Percentiles rank a stretch among this genome's conserved stretches.
phyloP scores from a whole-genome alignment of 1,284 basidiomycete genomes.

The Microbotryum violaceum region DNA sequence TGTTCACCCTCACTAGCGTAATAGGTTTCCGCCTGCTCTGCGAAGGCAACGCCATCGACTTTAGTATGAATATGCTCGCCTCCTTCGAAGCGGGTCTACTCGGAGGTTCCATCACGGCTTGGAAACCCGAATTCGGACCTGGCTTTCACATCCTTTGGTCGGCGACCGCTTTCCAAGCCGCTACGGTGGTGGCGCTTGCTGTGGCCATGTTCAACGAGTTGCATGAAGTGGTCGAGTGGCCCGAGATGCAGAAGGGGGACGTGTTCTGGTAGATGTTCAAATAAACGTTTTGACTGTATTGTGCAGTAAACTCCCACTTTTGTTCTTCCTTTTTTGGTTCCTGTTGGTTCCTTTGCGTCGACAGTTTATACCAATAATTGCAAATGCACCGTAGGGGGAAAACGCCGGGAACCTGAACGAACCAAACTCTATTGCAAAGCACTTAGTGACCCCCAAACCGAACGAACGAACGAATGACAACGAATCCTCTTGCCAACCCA shows the following conservation, averaged over 20 bases:
- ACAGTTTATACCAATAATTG: too few relatives aligned
- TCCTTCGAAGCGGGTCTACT: neutral
- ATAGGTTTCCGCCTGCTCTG: conserved; percentile 19
- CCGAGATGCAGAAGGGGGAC: neutral
- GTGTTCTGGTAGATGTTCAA: neutral
- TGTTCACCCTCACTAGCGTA: conserved; percentile 19
- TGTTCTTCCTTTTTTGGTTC: neutral
- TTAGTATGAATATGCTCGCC: neutral
- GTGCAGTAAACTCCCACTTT: neutral
- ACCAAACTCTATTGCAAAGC: neutral
- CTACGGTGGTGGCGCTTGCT: conserved; percentile 13
- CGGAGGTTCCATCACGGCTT: neutral
- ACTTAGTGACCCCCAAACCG: neutral
- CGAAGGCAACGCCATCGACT: conserved; percentile 3
- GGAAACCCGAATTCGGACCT: conserved; percentile 5
- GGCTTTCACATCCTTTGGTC: conserved; percentile 24
- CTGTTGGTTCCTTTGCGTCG: too few relatives aligned
- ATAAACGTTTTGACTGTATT: too few relatives aligned
- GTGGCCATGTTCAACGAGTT: conserved; percentile 23
- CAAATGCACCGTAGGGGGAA: neutral
- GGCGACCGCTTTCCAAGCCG: conserved; percentile 1
- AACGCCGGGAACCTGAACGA: neutral
- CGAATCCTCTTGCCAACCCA: neutral
- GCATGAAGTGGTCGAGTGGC: conserved; percentile 27
- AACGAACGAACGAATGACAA: too few relatives aligned